A percentile compares a stretch with the other conserved stretches of the same genome.
These are phyloP conservation scores for Corinectria fuckeliana DNA, from an alignment of 2,329 filamentous ascomycete species.

Conservation along the genomic window DNA sequence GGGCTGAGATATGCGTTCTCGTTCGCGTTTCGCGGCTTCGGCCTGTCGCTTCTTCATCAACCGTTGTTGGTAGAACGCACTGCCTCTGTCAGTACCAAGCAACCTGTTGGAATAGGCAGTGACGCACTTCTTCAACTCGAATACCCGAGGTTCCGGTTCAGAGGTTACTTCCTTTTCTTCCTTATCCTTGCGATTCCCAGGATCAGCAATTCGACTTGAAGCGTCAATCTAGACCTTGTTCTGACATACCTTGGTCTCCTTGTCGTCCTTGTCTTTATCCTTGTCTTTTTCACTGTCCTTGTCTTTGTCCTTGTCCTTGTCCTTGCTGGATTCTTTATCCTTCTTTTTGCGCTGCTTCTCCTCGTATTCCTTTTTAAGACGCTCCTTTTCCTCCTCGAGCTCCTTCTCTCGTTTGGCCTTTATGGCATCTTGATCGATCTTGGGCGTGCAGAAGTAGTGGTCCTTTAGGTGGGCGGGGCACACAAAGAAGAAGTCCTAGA, in stretches of 20 bases:
- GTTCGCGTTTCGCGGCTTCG: slow-evolving; percentile 72
- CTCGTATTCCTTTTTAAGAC: slow-evolving; percentile 78
- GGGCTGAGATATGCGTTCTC: slow-evolving; percentile 79
- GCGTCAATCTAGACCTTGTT: not conserved
- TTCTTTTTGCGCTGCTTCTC: slow-evolving; percentile 74
- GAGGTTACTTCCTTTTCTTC: slow-evolving; percentile 25
- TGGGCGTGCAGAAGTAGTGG: slow-evolving; percentile 77
- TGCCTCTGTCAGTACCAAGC: slow-evolving; percentile 41
- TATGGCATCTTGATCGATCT: slow-evolving; percentile 71
- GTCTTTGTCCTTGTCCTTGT: slow-evolving; percentile 53
- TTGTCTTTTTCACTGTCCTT: slow-evolving; percentile 47
- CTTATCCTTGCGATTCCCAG: slow-evolving; percentile 22
- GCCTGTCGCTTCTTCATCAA: slow-evolving; percentile 69
- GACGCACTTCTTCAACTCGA: slow-evolving; percentile 77
- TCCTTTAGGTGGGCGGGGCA: slow-evolving; percentile 86
- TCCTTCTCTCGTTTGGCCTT: slow-evolving; percentile 68
- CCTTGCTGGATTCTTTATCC: slow-evolving; percentile 61
- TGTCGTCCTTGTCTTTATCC: slow-evolving; percentile 39
- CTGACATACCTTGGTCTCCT: slow-evolving; percentile 24
- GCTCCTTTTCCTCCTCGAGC: slow-evolving; percentile 67
- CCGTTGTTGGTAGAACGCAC: slow-evolving; percentile 86
- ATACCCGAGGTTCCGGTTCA: slow-evolving; percentile 75
- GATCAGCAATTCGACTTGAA: not conserved
- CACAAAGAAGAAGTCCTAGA: slow-evolving; percentile 85
- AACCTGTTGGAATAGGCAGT: accelerated